Conservation (phyloP, 2,329 filamentous ascomycete species). For the Pseudocercospora macadamiae region DNA sequence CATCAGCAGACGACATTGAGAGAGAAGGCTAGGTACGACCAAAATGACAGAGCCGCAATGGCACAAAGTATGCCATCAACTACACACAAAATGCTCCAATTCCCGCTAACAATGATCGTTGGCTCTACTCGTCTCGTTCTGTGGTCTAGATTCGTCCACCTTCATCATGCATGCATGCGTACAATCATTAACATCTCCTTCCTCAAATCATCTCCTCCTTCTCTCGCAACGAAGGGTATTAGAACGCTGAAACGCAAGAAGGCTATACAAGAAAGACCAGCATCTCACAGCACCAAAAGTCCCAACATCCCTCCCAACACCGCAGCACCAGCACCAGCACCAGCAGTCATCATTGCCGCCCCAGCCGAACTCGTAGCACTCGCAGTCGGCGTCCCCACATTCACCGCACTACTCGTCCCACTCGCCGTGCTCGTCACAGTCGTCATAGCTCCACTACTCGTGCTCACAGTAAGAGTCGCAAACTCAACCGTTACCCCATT, state of each 20-base stretch:
- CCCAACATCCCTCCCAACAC: constrained; percentile 21
- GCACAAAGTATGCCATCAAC: background rate
- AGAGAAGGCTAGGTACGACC: constrained; percentile 17
- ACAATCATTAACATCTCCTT: constrained; percentile 5
- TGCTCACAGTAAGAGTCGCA: constrained; percentile 4
- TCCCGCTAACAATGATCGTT: background rate
- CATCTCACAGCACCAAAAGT: constrained; percentile 20
- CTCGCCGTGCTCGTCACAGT: constrained; percentile 1
- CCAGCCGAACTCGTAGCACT: background rate
- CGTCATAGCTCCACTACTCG: constrained; percentile 3
- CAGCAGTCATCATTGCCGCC: constrained; percentile 11
- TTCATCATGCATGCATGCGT: constrained; percentile 12
- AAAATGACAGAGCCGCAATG: constrained; percentile 7
- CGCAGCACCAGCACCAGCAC: constrained; percentile 13
- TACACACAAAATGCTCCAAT: background rate
- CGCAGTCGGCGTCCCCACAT: background rate
- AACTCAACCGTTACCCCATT: constrained; percentile 15
- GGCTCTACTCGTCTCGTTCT: background rate
- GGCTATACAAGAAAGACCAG: background rate
- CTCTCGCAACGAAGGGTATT: constrained; percentile 19
- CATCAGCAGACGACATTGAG: constrained; percentile 26
- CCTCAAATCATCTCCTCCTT: constrained; percentile 5
- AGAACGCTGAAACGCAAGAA: constrained; percentile 9
- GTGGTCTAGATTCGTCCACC: background rate
- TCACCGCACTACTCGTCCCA: background rate